Evolutionary conservation across 1,284 basidiomycete genomes (phyloP).

Genomic region (Psilocybe mexicana): DNA sequence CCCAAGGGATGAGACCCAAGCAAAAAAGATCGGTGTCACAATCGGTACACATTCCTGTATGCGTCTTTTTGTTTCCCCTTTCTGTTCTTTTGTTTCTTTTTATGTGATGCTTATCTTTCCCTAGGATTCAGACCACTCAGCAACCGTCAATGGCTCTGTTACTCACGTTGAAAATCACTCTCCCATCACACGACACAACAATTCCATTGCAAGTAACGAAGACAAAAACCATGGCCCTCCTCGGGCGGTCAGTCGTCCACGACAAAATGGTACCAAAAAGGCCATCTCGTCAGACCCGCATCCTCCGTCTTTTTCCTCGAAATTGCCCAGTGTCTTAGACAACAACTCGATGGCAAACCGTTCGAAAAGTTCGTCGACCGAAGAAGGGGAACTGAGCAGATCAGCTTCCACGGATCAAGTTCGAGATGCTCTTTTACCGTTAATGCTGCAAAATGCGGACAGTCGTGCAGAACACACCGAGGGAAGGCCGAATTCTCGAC

Average conservation of each 20-base stretch:
- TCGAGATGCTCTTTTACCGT: constrained; percentile 17
- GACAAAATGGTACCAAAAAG: not conserved
- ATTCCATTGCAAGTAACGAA: not conserved
- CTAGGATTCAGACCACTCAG: not conserved
- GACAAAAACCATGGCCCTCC: not conserved
- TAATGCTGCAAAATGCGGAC: constrained; percentile 19
- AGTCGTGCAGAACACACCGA: constrained; percentile 10
- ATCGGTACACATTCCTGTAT: not conserved
- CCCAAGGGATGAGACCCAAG: not conserved
- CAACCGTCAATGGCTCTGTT: not conserved
- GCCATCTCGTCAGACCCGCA: not conserved
- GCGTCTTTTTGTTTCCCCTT: not conserved
- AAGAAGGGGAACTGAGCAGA: constrained; percentile 15
- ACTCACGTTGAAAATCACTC: not conserved
- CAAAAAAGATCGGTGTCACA: not conserved
- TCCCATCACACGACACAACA: not conserved
- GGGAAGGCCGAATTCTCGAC: not conserved
- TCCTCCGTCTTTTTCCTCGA: no score
- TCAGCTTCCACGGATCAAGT: constrained; percentile 10
- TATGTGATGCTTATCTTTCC: not conserved
- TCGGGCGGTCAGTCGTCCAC: not conserved
- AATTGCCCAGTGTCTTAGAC: not conserved
- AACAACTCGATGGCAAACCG: not conserved
- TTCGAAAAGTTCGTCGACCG: not conserved
- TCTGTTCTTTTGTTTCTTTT: not conserved